Evolutionary conservation across 345 rosid species (phyloP).

Genomic region (Tarenaya hassleriana): DNA sequence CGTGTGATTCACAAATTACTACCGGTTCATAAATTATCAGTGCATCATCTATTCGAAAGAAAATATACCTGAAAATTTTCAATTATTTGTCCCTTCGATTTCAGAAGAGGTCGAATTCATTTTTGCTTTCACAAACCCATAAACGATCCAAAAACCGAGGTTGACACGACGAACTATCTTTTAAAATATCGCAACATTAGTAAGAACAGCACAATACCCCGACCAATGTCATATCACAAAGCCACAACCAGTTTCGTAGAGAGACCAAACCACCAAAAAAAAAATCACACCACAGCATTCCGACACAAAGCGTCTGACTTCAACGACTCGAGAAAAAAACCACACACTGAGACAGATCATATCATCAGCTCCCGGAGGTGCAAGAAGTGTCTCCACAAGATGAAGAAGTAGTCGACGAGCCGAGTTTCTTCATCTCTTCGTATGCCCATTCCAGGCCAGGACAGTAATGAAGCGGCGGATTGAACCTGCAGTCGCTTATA

Average conservation of each 20-base stretch:
- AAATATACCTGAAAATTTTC: too few species aligned
- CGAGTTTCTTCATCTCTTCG: constrained; percentile 67
- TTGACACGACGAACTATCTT: too few species aligned
- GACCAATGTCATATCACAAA: too few species aligned
- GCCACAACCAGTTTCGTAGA: neutral
- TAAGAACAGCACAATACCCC: too few species aligned
- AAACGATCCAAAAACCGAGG: too few species aligned
- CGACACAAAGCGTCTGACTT: neutral
- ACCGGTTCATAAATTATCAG: too few species aligned
- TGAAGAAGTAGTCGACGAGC: constrained; percentile 30
- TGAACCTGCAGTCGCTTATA: constrained; percentile 77
- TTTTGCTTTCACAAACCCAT: too few species aligned
- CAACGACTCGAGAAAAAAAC: neutral
- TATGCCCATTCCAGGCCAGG: constrained; percentile 97
- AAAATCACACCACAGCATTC: constrained; percentile 11
- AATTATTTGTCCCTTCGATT: too few species aligned
- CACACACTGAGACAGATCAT: neutral
- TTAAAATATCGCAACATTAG: too few species aligned
- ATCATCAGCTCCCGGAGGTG: constrained; percentile 54
- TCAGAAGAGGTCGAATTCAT: too few species aligned
- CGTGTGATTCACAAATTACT: too few species aligned
- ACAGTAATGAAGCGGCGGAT: constrained; percentile 95
- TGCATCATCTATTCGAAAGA: too few species aligned
- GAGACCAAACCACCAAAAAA: constrained; percentile 1
- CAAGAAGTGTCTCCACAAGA: constrained; percentile 41